A percentile compares a stretch with the other conserved stretches of the same genome.
phyloP scores from a whole-genome alignment of 148 eudicot species.

The Camellia sinensis region DNA sequence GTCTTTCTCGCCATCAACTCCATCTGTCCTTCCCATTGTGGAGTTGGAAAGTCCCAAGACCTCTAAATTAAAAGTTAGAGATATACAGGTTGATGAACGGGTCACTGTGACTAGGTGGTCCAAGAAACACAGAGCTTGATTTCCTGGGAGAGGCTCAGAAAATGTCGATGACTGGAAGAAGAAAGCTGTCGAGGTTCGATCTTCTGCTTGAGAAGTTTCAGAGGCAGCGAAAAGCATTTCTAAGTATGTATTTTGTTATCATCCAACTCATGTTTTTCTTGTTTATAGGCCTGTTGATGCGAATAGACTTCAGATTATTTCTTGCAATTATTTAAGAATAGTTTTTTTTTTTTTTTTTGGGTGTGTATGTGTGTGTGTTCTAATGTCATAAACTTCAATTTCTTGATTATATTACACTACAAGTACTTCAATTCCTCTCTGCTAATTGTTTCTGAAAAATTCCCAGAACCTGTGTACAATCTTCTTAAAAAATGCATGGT shows the following conservation, averaged over 20 bases:
- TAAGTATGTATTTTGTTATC: conserved; percentile 39
- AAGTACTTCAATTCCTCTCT: neutral
- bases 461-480: neutral
- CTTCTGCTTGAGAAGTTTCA: conserved; percentile 66
- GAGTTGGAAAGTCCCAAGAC: conserved; percentile 45
- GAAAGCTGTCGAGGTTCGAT: conserved; percentile 44
- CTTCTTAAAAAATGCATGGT: neutral
- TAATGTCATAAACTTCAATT: neutral
- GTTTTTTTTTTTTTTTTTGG: too few species aligned
- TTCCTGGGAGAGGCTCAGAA: conserved; percentile 39
- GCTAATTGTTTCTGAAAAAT: neutral
- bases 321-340: neutral
- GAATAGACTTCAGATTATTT: neutral
- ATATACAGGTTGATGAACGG: conserved; percentile 74
- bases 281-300: too few species aligned
- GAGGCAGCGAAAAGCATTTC: conserved; percentile 53
- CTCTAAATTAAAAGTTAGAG: conserved; percentile 61
- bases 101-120: conserved; percentile 82
- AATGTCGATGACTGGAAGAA: conserved; percentile 57
- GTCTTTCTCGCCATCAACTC: conserved; percentile 49
- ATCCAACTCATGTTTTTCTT: conserved; percentile 3
- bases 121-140: conserved; percentile 43
- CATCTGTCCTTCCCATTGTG: conserved; percentile 43
- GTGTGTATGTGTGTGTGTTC: too few species aligned
- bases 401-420: neutral